phyloP scores from a whole-genome alignment of 495 filamentous ascomycete species.

The Letharia columbiana region DNA sequence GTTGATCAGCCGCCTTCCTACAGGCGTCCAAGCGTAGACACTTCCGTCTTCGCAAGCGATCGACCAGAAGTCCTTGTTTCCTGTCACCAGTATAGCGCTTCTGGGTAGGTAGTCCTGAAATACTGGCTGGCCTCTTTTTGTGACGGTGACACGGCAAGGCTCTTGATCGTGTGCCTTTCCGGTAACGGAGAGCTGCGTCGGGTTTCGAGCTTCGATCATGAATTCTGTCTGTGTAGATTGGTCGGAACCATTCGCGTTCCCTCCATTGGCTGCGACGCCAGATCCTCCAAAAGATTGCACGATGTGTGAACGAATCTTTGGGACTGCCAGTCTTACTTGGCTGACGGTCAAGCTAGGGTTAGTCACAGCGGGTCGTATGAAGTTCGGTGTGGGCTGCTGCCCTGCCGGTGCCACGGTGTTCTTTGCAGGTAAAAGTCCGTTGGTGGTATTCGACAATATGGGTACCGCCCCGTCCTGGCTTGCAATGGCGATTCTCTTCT shows the following conservation, averaged over 20 bases:
- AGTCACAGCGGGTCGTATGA: conserved; percentile 75
- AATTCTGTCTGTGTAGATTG: conserved; percentile 38
- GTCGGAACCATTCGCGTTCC: conserved; percentile 30
- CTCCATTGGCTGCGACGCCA: conserved; percentile 19
- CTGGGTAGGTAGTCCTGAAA: conserved; percentile 92
- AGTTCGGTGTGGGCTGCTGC: conserved; percentile 69
- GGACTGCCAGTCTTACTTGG: conserved; percentile 82
- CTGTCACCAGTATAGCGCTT: conserved; percentile 74
- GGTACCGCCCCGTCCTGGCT: conserved; percentile 58
- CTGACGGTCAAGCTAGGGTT: conserved; percentile 73
- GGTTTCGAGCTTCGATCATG: conserved; percentile 64
- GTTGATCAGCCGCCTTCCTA: conserved; percentile 77
- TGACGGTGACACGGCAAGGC: conserved; percentile 71
- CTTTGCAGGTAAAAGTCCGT: conserved; percentile 64
- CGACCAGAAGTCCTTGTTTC: conserved; percentile 84
- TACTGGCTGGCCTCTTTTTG: conserved; percentile 69
- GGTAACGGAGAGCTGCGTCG: conserved; percentile 48
- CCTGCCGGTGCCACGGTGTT: conserved; percentile 45
- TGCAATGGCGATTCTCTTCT: conserved; percentile 50
- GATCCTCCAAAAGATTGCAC: conserved; percentile 52
- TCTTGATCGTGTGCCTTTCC: conserved; percentile 56
- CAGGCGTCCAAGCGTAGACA: conserved; percentile 89
- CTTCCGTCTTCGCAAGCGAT: conserved; percentile 89
- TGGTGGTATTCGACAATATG: conserved; percentile 64
- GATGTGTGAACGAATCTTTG: conserved; percentile 76